A percentile compares a stretch with the other conserved stretches of the same genome.
phyloP scores from a whole-genome alignment of 2,329 filamentous ascomycete genomes.

The Neonectria sp. region DNA sequence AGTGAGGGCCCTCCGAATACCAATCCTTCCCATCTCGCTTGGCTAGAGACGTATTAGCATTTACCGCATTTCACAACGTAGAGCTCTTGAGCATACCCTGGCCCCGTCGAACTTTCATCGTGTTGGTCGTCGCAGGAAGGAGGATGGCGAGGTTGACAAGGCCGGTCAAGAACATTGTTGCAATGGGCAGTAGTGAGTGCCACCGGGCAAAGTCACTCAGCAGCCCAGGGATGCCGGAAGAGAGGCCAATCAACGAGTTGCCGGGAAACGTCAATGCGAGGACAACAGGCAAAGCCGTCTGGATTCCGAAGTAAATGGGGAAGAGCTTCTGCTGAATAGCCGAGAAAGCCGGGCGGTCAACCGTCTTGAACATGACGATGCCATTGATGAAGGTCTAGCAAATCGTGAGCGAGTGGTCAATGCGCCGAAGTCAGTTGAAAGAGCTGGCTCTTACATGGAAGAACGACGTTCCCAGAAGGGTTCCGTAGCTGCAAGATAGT shows the following conservation, averaged over 20 bases:
- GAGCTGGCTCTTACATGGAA: constrained; percentile 75
- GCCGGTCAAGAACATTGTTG: constrained; percentile 78
- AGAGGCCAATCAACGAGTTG: constrained; percentile 63
- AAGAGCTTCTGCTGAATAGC: constrained; percentile 86
- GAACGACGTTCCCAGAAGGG: constrained; percentile 86
- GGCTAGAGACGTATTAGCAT: constrained; percentile 64
- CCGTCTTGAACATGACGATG: constrained; percentile 81
- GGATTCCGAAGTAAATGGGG: constrained; percentile 89
- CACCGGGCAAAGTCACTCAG: constrained; percentile 73
- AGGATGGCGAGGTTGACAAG: constrained; percentile 79
- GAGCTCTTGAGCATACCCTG: constrained; percentile 73
- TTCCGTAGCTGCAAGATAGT: constrained; percentile 79
- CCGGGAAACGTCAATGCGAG: constrained; percentile 87
- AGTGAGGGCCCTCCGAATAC: constrained; percentile 84
- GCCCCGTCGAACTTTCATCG: constrained; percentile 82
- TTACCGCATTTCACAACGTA: too few relatives aligned
- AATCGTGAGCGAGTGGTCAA: constrained; percentile 25
- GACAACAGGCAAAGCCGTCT: constrained; percentile 80
- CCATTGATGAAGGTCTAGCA: constrained; percentile 81
- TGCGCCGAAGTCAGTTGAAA: neutral
- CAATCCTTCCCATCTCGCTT: constrained; percentile 91
- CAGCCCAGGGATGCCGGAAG: constrained; percentile 68
- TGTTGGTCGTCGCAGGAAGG: constrained; percentile 80
- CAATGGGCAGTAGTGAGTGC: constrained; percentile 78
- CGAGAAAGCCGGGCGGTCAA: constrained; percentile 86